Base-by-base conservation (phyloP, 495 filamentous ascomycete species). In the Staphylotrichum longicolle region DNA sequence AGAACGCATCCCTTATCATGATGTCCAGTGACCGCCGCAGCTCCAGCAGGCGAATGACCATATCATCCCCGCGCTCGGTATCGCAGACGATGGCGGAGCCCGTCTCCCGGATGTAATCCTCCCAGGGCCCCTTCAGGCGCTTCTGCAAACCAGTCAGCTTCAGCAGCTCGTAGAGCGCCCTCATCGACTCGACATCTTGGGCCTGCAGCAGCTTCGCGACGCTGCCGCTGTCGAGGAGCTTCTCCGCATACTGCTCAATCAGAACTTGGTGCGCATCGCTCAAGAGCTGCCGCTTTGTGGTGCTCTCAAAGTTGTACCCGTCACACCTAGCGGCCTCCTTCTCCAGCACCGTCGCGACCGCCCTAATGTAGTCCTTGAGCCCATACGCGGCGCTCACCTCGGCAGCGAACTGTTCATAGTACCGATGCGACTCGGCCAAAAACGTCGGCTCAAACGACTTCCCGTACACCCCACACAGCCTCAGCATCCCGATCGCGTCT, bases 11-110 rank as follows among this genome's bases (percentile, higher is more conserved):
- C 51, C 82, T 77, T 72, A 87, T 88, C 34, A 89, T 86, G 41
- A 85, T 73, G 66, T 97, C 91, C 4, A 96, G 81, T 35, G 88
- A 82, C 60, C 83, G 82, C 73, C 96, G 94, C 65, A 98, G 88
- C 48, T 88, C 81, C 6, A 98, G 80, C 14, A 98, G 76, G 27
- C 90, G 83, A 5, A 87, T 73, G 3, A 98, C 86, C 94, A 98
- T 98, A n/a, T 91, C 85, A 47, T 88, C 84, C 54, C 87, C 86
- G 37, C 88, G 83, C 4, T 82, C 80, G 35, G 86, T 86, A 68
- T 96, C 92, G 60, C 88, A 86, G 9, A 98, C 85, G 56, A 98
- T 96, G 3, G 63, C 69, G 0, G 86, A 79, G 3, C 94, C 95
- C n/a, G 88, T 83, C 54, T 83, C 78, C 30, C 85, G 76, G 63